A percentile compares a stretch with the other conserved stretches of the same genome.
Evolutionary conservation across 768 basidiomycete species (phyloP).

Genomic region (Tremella mesenterica): DNA sequence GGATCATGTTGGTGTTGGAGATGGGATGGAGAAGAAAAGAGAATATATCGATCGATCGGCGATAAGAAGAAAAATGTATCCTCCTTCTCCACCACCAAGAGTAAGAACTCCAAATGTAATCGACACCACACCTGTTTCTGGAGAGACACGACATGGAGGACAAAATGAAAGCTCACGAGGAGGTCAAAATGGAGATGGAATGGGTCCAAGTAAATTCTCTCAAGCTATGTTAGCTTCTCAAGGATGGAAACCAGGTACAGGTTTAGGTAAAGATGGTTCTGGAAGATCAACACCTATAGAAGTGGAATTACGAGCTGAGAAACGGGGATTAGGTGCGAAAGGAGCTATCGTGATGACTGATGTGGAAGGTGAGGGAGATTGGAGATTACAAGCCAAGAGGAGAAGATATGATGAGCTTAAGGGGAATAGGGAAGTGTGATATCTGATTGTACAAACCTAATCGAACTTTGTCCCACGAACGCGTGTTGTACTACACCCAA

Average conservation of each 20-base stretch:
- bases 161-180: too few species aligned
- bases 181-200: too few species aligned
- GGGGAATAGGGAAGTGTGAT: too few species aligned
- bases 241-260: constrained; percentile 31
- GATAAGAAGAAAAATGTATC: constrained; percentile 26
- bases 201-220: constrained; percentile 16
- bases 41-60: constrained; percentile 35
- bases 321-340: constrained; percentile 25
- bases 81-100: constrained; percentile 6
- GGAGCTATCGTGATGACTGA: constrained; percentile 12
- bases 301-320: constrained; percentile 22
- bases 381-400: constrained; percentile 22
- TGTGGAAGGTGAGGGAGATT: constrained; percentile 16
- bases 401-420: constrained; percentile 28
- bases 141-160: background rate
- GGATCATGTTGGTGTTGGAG: too few species aligned
- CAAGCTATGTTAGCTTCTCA: constrained; percentile 16
- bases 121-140: background rate
- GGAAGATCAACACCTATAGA: constrained; percentile 23
- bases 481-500: too few species aligned
- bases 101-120: background rate
- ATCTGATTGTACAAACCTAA: too few species aligned
- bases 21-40: background rate
- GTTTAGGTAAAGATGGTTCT: constrained; percentile 20
- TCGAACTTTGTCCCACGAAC: too few species aligned